These are phyloP conservation scores for Fagopyrum homotropicum DNA, from an alignment of 148 eudicot species.

Conservation along the genomic window DNA sequence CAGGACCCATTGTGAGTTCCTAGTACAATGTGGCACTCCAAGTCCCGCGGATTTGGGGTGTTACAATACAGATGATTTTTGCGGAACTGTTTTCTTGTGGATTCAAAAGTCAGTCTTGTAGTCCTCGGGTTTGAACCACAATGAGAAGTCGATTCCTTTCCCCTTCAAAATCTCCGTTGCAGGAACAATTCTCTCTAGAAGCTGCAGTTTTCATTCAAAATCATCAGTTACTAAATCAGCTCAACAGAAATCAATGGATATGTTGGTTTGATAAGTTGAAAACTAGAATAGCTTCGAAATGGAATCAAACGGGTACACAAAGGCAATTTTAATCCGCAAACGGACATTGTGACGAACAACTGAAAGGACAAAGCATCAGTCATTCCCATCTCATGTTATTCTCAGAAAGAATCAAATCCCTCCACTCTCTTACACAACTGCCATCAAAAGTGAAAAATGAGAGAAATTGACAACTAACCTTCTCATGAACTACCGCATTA, in stretches of 20 bases:
- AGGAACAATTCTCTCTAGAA: conserved; percentile 75
- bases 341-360: too few species aligned
- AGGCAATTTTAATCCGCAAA: neutral
- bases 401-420: too few species aligned
- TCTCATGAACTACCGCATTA: conserved; percentile 60
- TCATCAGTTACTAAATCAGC: neutral
- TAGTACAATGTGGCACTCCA: too few species aligned
- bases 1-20: too few species aligned
- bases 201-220: conserved; percentile 36
- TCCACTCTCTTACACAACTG: neutral
- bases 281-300: neutral
- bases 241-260: neutral
- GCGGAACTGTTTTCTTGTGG: neutral
- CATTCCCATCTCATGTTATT: neutral
- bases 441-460: neutral
- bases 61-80: too few species aligned
- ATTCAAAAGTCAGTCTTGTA: conserved; percentile 62
- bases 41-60: too few species aligned
- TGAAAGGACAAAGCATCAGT: too few species aligned
- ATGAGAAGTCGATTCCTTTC: conserved; percentile 74
- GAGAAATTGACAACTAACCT: conserved; percentile 37
- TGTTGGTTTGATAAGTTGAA: too few species aligned
- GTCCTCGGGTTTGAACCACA: conserved; percentile 84
- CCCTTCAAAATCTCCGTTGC: conserved; percentile 82
- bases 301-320: neutral